Evolutionary conservation across 2,329 filamentous ascomycete genomes (phyloP).

Genomic region (Xylaria arbuscula): DNA sequence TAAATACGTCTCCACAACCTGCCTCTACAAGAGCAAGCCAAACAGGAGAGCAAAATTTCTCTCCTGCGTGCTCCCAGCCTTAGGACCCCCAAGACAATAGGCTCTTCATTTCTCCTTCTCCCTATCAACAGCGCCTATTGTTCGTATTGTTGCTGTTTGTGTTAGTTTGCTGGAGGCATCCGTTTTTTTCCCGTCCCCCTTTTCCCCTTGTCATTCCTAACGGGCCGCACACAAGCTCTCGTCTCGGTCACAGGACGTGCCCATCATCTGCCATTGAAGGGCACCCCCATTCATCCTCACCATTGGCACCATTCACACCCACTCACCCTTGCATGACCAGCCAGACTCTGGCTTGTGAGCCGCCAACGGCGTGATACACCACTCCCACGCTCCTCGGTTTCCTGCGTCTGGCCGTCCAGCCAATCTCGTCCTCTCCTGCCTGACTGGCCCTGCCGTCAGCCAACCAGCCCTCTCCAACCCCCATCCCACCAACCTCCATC

Average conservation of each 20-base stretch:
- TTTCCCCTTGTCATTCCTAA: not conserved
- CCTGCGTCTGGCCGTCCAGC: constrained; percentile 48
- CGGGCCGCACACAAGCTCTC: constrained; percentile 9
- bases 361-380: constrained; percentile 41
- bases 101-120: not conserved
- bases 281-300: constrained; percentile 9
- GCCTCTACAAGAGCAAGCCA: constrained; percentile 1
- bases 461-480: constrained; percentile 44
- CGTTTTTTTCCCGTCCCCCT: not conserved
- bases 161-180: not conserved
- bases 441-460: constrained; percentile 42
- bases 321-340: constrained; percentile 25
- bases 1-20: constrained; percentile 24
- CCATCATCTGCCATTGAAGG: not conserved
- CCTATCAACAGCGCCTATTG: not conserved
- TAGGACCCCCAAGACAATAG: constrained; percentile 2
- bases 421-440: constrained; percentile 47
- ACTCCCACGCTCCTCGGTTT: constrained; percentile 37
- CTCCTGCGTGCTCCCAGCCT: constrained; percentile 20
- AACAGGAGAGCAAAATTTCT: constrained; percentile 32
- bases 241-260: constrained; percentile 7
- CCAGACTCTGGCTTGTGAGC: constrained; percentile 39
- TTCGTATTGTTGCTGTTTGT: constrained; percentile 1
- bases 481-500: constrained; percentile 41
- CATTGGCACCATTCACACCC: not conserved